Percentiles rank a stretch among this genome's conserved stretches.
phyloP scores from a whole-genome alignment of 2,329 filamentous ascomycete species.

The Beauveria australis region DNA sequence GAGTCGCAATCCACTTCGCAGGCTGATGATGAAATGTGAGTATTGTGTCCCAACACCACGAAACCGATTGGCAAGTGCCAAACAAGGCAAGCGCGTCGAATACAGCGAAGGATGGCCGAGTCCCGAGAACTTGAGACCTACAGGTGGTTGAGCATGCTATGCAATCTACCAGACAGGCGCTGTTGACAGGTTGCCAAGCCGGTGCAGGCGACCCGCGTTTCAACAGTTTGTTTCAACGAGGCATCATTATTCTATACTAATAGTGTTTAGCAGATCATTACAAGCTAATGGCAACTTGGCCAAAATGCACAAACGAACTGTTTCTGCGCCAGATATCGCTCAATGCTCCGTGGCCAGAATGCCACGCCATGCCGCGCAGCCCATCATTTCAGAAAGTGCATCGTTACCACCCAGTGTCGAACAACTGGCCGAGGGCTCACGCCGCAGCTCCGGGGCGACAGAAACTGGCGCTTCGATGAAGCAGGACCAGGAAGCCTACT shows the following conservation, averaged over 20 bases:
- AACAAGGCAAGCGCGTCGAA: not conserved
- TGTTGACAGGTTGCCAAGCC: not conserved
- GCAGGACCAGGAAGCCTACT: slow-evolving; percentile 27
- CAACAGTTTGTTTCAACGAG: slow-evolving; percentile 18
- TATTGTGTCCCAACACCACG: not conserved
- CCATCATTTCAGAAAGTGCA: not conserved
- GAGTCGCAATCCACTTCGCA: not conserved
- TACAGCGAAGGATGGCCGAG: not conserved
- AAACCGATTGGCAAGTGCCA: not conserved
- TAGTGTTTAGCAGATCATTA: slow-evolving; percentile 8
- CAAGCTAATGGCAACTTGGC: slow-evolving; percentile 15
- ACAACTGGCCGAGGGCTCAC: not conserved
- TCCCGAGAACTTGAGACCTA: not conserved
- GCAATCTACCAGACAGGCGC: not conserved
- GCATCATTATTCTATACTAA: not conserved
- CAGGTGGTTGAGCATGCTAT: not conserved
- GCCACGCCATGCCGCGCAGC: slow-evolving; percentile 2
- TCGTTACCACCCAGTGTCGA: not conserved
- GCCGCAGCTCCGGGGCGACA: slow-evolving; percentile 6
- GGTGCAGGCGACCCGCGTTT: not conserved
- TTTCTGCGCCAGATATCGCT: slow-evolving; percentile 40
- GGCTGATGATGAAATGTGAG: not conserved
- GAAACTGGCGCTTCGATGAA: slow-evolving; percentile 12
- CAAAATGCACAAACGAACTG: slow-evolving; percentile 34
- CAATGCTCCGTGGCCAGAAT: slow-evolving; percentile 15